Evolutionary conservation across 257 asterid species (phyloP).

Genomic region (Solanum stenotomum): DNA sequence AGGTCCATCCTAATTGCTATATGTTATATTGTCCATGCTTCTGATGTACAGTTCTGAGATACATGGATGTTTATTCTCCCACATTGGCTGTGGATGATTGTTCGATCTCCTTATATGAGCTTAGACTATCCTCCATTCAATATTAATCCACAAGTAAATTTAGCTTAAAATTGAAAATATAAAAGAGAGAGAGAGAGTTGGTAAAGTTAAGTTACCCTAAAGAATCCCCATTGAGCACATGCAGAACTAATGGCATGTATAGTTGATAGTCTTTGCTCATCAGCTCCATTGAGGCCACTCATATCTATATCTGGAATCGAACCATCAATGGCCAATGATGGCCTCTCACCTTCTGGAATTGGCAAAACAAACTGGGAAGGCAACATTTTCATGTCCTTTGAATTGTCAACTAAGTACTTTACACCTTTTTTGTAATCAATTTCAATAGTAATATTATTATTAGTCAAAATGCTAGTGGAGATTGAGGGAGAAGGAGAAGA

Average conservation of each 20-base stretch:
- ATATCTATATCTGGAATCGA: neutral
- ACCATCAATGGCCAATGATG: neutral
- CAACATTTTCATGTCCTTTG: neutral
- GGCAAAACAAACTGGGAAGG: neutral
- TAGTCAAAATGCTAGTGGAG: neutral
- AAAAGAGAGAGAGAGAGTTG: neutral
- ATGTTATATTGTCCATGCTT: too few species aligned
- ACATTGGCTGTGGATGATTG: too few species aligned
- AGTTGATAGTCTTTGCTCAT: neutral
- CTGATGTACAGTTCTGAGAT: too few species aligned
- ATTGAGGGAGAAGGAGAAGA: neutral
- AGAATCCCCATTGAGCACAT: neutral
- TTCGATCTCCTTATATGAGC: too few species aligned
- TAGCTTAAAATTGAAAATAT: neutral
- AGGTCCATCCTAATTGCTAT: neutral
- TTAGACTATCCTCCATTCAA: neutral
- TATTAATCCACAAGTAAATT: neutral
- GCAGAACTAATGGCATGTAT: neutral
- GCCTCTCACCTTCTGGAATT: neutral
- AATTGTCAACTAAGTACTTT: neutral
- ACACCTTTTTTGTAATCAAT: neutral
- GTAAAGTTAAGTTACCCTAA: neutral
- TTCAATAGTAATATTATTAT: neutral
- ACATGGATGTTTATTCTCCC: neutral
- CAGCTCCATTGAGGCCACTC: neutral